A percentile compares a stretch with the other conserved stretches of the same genome.
Conservation (phyloP, 2,329 filamentous ascomycete genomes). For the Hymenoscyphus albidus region DNA sequence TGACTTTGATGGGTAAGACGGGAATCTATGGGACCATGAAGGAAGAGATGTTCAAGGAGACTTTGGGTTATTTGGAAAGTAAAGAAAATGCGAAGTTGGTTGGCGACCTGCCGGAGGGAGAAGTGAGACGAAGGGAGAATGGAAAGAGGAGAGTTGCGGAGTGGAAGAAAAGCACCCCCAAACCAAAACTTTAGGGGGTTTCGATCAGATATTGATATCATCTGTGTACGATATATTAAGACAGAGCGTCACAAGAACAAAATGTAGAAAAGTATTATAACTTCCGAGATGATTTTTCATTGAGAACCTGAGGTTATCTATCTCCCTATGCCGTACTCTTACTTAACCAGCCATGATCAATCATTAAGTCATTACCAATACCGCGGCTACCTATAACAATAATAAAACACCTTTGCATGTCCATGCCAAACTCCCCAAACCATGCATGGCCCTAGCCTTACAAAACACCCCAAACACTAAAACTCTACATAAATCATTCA, state of each 20-base stretch:
- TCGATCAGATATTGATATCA: too few species aligned
- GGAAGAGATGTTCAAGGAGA: constrained; percentile 69
- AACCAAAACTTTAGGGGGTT: constrained; percentile 26
- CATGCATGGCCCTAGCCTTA: constrained; percentile 2
- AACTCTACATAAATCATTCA: constrained; percentile 2
- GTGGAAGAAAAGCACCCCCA: constrained; percentile 29
- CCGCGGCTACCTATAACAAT: constrained; percentile 5
- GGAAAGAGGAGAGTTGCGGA: constrained; percentile 24
- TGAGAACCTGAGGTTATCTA: neutral
- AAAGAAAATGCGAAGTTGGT: constrained; percentile 43
- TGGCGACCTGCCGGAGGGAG: constrained; percentile 38
- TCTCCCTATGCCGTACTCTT: constrained; percentile 1
- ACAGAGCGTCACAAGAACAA: neutral
- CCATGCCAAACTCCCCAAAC: constrained; percentile 15
- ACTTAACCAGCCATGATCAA: neutral
- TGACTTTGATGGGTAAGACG: constrained; percentile 59
- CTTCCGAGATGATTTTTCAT: neutral
- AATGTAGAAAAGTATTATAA: neutral
- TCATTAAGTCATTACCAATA: constrained; percentile 11
- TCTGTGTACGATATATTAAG: too few species aligned
- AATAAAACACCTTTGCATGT: constrained; percentile 1
- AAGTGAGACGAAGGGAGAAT: constrained; percentile 23
- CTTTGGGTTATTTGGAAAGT: constrained; percentile 55
- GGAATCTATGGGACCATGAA: constrained; percentile 70
- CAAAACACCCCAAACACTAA: constrained; percentile 19